phyloP scores from a whole-genome alignment of 768 basidiomycete species.

The Suillus lakei region DNA sequence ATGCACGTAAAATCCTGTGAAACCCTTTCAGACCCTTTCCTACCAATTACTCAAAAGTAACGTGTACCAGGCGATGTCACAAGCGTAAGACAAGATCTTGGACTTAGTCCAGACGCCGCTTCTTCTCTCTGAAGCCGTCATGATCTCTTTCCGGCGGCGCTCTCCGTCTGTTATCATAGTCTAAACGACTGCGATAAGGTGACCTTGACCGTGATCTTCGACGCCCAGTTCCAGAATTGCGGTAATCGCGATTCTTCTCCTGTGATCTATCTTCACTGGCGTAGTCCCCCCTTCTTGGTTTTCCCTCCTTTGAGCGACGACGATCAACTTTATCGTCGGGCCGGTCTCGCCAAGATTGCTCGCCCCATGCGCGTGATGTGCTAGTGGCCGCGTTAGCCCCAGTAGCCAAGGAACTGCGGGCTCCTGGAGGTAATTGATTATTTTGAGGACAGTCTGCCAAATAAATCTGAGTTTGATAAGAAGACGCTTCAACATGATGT shows the following conservation, averaged over 20 bases:
- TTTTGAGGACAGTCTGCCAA: constrained; percentile 57
- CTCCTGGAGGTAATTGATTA: constrained; percentile 38
- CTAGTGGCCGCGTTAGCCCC: constrained; percentile 39
- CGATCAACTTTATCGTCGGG: constrained; percentile 29
- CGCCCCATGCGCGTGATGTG: constrained; percentile 39
- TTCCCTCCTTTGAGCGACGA: constrained; percentile 27
- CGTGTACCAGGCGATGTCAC: not conserved
- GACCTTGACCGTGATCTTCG: constrained; percentile 37
- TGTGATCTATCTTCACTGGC: constrained; percentile 23
- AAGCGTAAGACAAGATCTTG: not conserved
- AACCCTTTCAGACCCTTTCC: not conserved
- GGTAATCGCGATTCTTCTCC: constrained; percentile 21
- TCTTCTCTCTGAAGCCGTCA: constrained; percentile 51
- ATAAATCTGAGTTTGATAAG: constrained; percentile 13
- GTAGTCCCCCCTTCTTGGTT: constrained; percentile 29
- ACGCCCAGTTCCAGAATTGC: constrained; percentile 22
- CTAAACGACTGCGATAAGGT: constrained; percentile 28
- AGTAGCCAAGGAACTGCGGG: constrained; percentile 28
- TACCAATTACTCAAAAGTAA: constrained; percentile 2
- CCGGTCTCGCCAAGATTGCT: constrained; percentile 42
- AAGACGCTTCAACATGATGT: not conserved
- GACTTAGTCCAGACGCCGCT: constrained; percentile 58
- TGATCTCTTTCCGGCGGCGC: constrained; percentile 33
- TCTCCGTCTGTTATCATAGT: constrained; percentile 13
- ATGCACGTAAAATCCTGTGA: not conserved